phyloP scores from a whole-genome alignment of 768 basidiomycete species.

The Podaxis sp. region DNA sequence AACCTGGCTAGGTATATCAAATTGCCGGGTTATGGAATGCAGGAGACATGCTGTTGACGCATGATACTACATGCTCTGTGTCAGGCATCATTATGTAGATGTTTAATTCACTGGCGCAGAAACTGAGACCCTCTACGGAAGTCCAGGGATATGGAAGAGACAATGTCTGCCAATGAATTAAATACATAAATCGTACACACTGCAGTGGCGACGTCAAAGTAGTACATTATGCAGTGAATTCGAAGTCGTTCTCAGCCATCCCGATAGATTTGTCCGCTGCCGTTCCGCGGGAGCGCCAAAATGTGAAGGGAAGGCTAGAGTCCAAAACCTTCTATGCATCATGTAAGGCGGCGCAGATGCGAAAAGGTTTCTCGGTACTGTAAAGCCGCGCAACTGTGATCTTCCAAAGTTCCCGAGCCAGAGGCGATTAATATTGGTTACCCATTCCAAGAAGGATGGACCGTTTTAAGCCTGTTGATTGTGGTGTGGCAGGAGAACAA shows the following conservation, averaged over 20 bases:
- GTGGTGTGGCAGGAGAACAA: background rate
- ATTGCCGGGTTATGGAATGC: background rate
- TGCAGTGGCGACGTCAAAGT: too few species aligned
- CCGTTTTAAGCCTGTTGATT: background rate
- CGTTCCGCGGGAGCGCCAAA: background rate
- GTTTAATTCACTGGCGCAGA: too few species aligned
- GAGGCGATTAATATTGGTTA: background rate
- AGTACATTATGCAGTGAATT: too few species aligned
- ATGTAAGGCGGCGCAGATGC: background rate
- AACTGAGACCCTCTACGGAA: too few species aligned
- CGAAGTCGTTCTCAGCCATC: too few species aligned
- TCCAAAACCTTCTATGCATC: background rate
- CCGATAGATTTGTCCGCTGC: background rate
- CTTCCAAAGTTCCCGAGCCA: conserved; percentile 7
- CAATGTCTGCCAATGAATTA: too few species aligned
- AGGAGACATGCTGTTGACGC: background rate
- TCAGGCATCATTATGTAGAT: background rate
- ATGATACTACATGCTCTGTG: background rate
- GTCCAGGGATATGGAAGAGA: too few species aligned
- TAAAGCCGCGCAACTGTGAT: background rate
- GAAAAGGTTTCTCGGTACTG: background rate
- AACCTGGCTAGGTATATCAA: background rate
- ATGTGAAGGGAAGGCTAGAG: background rate
- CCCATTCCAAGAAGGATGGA: background rate
- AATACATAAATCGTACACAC: too few species aligned